phyloP scores from a whole-genome alignment of 2,329 filamentous ascomycete genomes.

The Sphaerulina populicola region DNA sequence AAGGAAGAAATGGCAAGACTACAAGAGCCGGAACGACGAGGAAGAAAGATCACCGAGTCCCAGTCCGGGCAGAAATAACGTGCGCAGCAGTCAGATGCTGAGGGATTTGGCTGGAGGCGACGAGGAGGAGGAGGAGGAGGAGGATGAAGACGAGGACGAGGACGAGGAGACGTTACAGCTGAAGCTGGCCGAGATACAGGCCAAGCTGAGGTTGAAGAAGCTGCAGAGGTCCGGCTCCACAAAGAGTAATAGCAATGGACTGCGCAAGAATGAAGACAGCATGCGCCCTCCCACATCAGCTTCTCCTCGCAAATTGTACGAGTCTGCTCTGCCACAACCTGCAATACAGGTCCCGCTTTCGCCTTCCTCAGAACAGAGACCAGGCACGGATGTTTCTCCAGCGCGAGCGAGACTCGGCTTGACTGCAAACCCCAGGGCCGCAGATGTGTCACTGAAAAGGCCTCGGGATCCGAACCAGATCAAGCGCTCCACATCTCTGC shows the following conservation, averaged over 20 bases:
- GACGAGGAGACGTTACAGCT: slow-evolving; percentile 86
- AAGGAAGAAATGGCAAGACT: slow-evolving; percentile 62
- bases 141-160: slow-evolving; percentile 31
- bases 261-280: slow-evolving; percentile 7
- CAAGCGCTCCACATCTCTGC: slow-evolving; percentile 17
- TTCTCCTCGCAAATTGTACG: slow-evolving; percentile 22
- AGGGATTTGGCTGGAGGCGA: slow-evolving; percentile 25
- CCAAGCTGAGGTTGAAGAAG: slow-evolving; percentile 77
- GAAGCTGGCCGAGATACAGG: slow-evolving; percentile 80
- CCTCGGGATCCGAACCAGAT: slow-evolving; percentile 38
- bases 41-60: slow-evolving; percentile 44
- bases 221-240: slow-evolving; percentile 45
- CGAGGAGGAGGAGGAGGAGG: slow-evolving; percentile 24
- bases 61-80: slow-evolving; percentile 41
- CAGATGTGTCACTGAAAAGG: slow-evolving; percentile 75
- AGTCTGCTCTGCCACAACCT: slow-evolving; percentile 20
- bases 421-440: slow-evolving; percentile 73
- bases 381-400: slow-evolving; percentile 57
- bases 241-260: slow-evolving; percentile 2
- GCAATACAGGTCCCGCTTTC: slow-evolving; percentile 69
- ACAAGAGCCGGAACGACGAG: slow-evolving; percentile 47
- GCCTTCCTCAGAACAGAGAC: slow-evolving; percentile 46
- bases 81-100: slow-evolving; percentile 25
- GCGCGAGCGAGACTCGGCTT: slow-evolving; percentile 75
- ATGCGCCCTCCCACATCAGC: slow-evolving; percentile 11